These are phyloP conservation scores for Exsudoporus floridanus DNA, from an alignment of 1,284 basidiomycete species.

Conservation along the genomic window DNA sequence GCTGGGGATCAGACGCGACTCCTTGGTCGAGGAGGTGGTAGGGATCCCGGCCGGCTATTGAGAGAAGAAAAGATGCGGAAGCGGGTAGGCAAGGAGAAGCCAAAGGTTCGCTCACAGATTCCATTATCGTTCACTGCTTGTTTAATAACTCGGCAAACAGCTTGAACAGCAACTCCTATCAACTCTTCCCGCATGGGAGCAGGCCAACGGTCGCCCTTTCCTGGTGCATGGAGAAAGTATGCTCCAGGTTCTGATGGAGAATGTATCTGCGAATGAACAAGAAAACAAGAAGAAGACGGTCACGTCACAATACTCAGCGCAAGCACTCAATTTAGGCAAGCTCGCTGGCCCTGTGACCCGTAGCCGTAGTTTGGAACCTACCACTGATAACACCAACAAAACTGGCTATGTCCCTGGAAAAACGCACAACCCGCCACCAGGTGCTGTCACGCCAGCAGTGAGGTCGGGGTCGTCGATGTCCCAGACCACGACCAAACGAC, in stretches of 20 bases:
- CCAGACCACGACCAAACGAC: constrained; percentile 56
- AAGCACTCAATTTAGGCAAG: constrained; percentile 49
- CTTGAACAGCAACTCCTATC: constrained; percentile 85
- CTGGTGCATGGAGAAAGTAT: constrained; percentile 85
- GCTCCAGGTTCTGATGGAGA: constrained; percentile 75
- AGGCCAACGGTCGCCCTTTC: constrained; percentile 74
- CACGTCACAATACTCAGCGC: constrained; percentile 31
- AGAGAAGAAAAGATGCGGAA: constrained; percentile 98
- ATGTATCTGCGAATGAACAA: constrained; percentile 66
- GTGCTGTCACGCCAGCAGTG: constrained; percentile 58
- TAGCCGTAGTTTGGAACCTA: constrained; percentile 32
- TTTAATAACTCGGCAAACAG: constrained; percentile 41
- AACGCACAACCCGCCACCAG: constrained; percentile 26
- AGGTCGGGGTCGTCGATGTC: constrained; percentile 47
- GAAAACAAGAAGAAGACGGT: constrained; percentile 63
- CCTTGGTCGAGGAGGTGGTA: constrained; percentile 63
- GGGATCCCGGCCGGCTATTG: constrained; percentile 77
- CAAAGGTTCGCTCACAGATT: constrained; percentile 60
- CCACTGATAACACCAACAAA: constrained; percentile 16
- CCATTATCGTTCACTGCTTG: neutral
- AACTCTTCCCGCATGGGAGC: constrained; percentile 87
- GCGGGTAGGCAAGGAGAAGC: constrained; percentile 92
- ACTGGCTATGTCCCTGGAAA: constrained; percentile 31
- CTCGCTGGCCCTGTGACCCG: constrained; percentile 38
- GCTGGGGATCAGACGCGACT: constrained; percentile 78